A percentile compares a stretch with the other conserved stretches of the same genome.
These are phyloP conservation scores for Podospora bellae-mahoneyi DNA, from an alignment of 495 filamentous ascomycete genomes.

Conservation along the genomic window DNA sequence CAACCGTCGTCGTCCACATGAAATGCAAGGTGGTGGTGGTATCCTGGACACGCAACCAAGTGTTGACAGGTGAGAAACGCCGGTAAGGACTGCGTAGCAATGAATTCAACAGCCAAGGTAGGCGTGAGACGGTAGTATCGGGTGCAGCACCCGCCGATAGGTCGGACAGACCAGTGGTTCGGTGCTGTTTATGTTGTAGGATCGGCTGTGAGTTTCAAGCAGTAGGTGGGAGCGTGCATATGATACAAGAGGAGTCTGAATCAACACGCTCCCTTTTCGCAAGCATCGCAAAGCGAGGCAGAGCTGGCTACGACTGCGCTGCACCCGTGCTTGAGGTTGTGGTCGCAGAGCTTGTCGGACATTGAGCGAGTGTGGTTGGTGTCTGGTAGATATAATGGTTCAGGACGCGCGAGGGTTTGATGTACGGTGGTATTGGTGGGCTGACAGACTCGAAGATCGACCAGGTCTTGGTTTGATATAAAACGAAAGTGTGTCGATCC, in stretches of 20 bases:
- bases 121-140: not conserved
- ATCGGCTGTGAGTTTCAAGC: not conserved
- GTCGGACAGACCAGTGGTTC: not conserved
- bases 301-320: not conserved
- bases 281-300: slow-evolving; percentile 4
- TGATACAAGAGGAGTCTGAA: not conserved
- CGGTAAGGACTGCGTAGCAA: not conserved
- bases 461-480: not conserved
- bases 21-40: not conserved
- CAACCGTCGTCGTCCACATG: not conserved
- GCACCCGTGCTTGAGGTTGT: slow-evolving; percentile 9
- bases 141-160: not conserved
- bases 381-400: not conserved
- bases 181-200: not conserved
- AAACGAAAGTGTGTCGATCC: not conserved
- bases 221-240: not conserved
- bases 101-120: not conserved
- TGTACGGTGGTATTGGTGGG: not conserved
- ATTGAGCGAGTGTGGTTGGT: slow-evolving; percentile 3
- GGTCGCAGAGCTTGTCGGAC: slow-evolving; percentile 16
- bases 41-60: not conserved
- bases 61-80: not conserved
- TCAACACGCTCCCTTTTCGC: slow-evolving; percentile 1
- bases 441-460: not conserved
- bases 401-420: not conserved